Conservation (phyloP, 2,329 filamentous ascomycete species). For the Aspergillus cejpii region DNA sequence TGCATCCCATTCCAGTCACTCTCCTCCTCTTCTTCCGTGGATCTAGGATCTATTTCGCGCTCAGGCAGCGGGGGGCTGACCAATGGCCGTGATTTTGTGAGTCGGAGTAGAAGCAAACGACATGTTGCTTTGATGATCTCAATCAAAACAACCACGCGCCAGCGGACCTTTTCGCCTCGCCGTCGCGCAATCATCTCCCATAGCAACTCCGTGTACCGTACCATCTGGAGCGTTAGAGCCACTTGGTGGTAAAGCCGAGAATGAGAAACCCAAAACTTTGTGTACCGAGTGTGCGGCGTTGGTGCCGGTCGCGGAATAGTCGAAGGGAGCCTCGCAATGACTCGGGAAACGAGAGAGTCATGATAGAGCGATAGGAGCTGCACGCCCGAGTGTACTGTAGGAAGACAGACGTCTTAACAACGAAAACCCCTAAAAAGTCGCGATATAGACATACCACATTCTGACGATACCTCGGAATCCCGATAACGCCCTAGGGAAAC, state of each 20-base stretch:
- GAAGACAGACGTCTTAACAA: background rate
- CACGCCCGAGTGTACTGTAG: slow-evolving; percentile 71
- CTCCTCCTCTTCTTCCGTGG: slow-evolving; percentile 44
- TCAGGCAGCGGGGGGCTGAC: slow-evolving; percentile 80
- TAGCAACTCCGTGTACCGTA: slow-evolving; percentile 91
- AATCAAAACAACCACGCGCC: slow-evolving; percentile 78
- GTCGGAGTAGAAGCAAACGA: slow-evolving; percentile 67
- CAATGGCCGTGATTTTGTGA: slow-evolving; percentile 76
- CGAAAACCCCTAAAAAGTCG: background rate
- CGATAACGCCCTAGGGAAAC: slow-evolving; percentile 36
- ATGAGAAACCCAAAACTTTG: slow-evolving; percentile 55
- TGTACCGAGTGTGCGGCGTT: slow-evolving; percentile 57
- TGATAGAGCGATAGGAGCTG: slow-evolving; percentile 90
- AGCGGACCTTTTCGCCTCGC: slow-evolving; percentile 68
- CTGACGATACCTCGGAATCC: slow-evolving; percentile 90
- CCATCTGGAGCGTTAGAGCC: slow-evolving; percentile 76
- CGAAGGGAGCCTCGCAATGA: slow-evolving; percentile 51
- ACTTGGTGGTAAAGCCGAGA: slow-evolving; percentile 70
- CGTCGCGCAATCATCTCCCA: slow-evolving; percentile 96
- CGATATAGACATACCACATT: slow-evolving; percentile 55
- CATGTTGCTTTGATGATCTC: slow-evolving; percentile 84
- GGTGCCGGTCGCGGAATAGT: slow-evolving; percentile 46
- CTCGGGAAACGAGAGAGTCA: slow-evolving; percentile 71
- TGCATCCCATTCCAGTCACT: slow-evolving; percentile 46
- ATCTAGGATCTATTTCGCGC: slow-evolving; percentile 66